Evolutionary conservation across 305 asterid species (phyloP), one percentile per base, ranked within the genome.

Genomic region (Fraxinus ornus): DNA sequence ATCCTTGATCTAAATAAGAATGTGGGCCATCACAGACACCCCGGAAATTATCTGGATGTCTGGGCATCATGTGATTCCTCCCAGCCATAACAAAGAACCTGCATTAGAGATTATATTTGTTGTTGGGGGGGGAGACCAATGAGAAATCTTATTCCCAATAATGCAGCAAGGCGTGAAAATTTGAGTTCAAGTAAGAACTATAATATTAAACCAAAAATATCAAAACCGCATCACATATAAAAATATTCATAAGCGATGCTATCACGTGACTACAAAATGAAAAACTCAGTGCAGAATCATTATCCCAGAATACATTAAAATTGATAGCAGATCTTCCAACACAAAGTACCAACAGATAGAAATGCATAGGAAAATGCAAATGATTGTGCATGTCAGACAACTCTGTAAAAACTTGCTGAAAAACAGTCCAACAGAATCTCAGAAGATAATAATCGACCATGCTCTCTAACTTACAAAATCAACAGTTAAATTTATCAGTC

Each of bases 61-160:
- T 93, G 21, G 92, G 88, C 33, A 30, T 30, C 88, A 87, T 84
- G 12, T 95, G 94, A 49, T 92, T 90, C 88, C 98, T 93, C 55
- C 97, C 93, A 75, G 98, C 87, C 98, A 93, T 95, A 35, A 52
- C 35, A 49, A 76, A 49, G 13, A 74, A 78, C 90, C 91, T 88
- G 84, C 68, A 70, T 36, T 78, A 70, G 9, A 64, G 49, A 37
- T 3, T 26, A 10, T 6, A 30, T 30, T n/a, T n/a, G n/a, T n/a
- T n/a, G n/a, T n/a, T n/a, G n/a, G 3, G 32, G 19, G 30, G 79
- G 26, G 79, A 32, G 33, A 22, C 57, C 75, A 9, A 13, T 36
- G 41, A 15, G 5, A 19, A 28, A 19, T 39, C 22, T 39, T 77
- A 82, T 55, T 55, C 52, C 28, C 52, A 26, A 37, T 28, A 36